phyloP scores from a whole-genome alignment of 768 basidiomycete genomes.

The Cubamyces sp. region DNA sequence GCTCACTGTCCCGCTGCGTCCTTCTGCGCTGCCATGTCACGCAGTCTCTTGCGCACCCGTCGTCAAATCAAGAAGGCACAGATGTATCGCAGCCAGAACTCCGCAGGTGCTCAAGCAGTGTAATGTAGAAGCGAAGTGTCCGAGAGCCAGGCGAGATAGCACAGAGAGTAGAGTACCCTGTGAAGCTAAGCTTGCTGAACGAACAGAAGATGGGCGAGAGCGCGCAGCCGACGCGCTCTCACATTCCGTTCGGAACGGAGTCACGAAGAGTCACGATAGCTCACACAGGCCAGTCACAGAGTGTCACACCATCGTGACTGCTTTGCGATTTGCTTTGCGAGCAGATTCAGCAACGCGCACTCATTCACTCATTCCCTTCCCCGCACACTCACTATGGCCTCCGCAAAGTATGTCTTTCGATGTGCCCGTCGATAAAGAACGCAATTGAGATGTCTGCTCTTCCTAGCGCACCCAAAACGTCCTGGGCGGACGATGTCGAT shows the following conservation, averaged over 20 bases:
- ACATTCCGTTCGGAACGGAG: background rate
- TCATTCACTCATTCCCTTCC: slow-evolving; percentile 10
- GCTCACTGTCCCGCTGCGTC: slow-evolving; percentile 19
- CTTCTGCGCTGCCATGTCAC: slow-evolving; percentile 8
- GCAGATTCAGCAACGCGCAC: background rate
- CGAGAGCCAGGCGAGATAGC: too few relatives aligned
- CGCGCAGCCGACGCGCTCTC: background rate
- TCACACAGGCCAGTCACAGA: background rate
- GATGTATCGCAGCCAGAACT: background rate
- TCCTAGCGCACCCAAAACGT: slow-evolving; percentile 56
- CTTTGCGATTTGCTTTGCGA: slow-evolving; percentile 15
- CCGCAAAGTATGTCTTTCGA: slow-evolving; percentile 13
- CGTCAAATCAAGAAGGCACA: too few relatives aligned
- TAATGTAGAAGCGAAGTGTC: too few relatives aligned
- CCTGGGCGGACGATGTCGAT: slow-evolving; percentile 89
- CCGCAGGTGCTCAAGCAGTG: too few relatives aligned
- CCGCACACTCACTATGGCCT: slow-evolving; percentile 20
- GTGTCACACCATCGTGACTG: slow-evolving; percentile 6
- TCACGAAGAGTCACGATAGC: too few relatives aligned
- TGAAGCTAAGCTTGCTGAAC: too few relatives aligned
- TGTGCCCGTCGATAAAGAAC: too few relatives aligned
- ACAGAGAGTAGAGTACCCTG: too few relatives aligned
- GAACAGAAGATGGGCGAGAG: background rate
- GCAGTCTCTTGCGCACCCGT: background rate
- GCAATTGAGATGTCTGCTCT: background rate